phyloP scores from a whole-genome alignment of 2,329 filamentous ascomycete species.

The Hortaea sp. region DNA sequence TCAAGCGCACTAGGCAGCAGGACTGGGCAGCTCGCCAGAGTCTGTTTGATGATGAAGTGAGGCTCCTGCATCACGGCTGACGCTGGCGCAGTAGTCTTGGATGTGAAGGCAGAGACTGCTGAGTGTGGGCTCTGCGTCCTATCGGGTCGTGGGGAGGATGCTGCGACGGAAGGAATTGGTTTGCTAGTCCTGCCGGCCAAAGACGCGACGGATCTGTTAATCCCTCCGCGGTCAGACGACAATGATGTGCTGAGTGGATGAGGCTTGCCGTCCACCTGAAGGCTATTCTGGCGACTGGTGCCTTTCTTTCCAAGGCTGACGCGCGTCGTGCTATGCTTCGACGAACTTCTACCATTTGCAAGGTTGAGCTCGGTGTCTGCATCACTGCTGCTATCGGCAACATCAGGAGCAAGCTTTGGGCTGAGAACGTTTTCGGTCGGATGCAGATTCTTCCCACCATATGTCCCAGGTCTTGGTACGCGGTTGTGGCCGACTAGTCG shows the following conservation, averaged over 20 bases:
- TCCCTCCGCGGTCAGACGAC: neutral
- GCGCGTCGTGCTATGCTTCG: conserved; percentile 18
- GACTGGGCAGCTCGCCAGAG: conserved; percentile 46
- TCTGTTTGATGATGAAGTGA: conserved; percentile 44
- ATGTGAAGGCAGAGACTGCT: conserved; percentile 13
- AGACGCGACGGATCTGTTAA: conserved; percentile 13
- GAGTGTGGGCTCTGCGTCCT: neutral
- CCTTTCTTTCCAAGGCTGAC: conserved; percentile 17
- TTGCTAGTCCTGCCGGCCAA: conserved; percentile 29
- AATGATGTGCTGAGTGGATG: conserved; percentile 18
- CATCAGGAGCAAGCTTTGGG: conserved; percentile 25
- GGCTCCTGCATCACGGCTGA: conserved; percentile 23
- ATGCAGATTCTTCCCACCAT: conserved; percentile 76
- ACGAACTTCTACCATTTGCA: conserved; percentile 23
- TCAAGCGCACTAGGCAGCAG: conserved; percentile 72
- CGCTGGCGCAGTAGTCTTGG: conserved; percentile 18
- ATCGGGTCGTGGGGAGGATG: neutral
- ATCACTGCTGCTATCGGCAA: conserved; percentile 23
- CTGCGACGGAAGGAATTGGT: conserved; percentile 1
- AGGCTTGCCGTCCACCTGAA: conserved; percentile 27
- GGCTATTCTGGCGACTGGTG: conserved; percentile 30
- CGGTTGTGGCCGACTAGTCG: conserved; percentile 88
- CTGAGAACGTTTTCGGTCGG: conserved; percentile 87
- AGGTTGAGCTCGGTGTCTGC: conserved; percentile 26
- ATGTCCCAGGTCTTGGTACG: conserved; percentile 40